phyloP scores from a whole-genome alignment of 768 basidiomycete species.

The Collybiopsis luxurians region DNA sequence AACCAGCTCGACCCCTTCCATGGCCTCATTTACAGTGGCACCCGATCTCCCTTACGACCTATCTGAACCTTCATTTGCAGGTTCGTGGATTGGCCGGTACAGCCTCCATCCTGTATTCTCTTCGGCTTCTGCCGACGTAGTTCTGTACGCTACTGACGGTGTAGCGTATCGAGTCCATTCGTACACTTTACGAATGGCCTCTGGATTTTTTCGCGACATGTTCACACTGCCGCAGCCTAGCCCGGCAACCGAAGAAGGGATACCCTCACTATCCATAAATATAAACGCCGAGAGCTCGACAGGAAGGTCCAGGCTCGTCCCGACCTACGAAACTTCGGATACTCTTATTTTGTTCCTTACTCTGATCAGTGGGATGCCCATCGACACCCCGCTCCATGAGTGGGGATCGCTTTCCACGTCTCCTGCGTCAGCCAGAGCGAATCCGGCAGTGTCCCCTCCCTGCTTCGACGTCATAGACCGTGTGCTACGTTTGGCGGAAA shows the following conservation, averaged over 20 bases:
- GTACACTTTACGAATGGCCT: conserved; percentile 48
- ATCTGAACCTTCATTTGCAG: not conserved
- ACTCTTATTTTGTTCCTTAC: conserved; percentile 7
- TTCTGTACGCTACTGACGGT: conserved; percentile 26
- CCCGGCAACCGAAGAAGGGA: not conserved
- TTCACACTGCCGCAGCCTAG: conserved; percentile 42
- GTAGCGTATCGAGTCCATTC: conserved; percentile 45
- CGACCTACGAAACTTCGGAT: conserved; percentile 5
- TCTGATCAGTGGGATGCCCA: conserved; percentile 3
- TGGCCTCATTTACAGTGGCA: not conserved
- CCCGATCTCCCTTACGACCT: not conserved
- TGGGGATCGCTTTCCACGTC: not conserved
- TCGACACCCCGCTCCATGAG: not conserved
- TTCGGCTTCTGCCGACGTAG: conserved; percentile 16
- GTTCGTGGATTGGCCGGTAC: not conserved
- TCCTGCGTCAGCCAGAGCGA: conserved; percentile 15
- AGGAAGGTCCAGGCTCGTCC: not conserved
- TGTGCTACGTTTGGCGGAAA: conserved; percentile 60
- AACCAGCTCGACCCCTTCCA: not conserved
- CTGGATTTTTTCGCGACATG: conserved; percentile 48
- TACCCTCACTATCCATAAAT: no score
- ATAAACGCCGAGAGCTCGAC: no score
- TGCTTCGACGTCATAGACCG: conserved; percentile 55
- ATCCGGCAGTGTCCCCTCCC: conserved; percentile 29
- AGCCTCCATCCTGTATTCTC: conserved; percentile 13